Evolutionary conservation across 179 eudicot species (phyloP), one percentile per base, ranked within the genome.

Genomic region (Spinacia oleracea): DNA sequence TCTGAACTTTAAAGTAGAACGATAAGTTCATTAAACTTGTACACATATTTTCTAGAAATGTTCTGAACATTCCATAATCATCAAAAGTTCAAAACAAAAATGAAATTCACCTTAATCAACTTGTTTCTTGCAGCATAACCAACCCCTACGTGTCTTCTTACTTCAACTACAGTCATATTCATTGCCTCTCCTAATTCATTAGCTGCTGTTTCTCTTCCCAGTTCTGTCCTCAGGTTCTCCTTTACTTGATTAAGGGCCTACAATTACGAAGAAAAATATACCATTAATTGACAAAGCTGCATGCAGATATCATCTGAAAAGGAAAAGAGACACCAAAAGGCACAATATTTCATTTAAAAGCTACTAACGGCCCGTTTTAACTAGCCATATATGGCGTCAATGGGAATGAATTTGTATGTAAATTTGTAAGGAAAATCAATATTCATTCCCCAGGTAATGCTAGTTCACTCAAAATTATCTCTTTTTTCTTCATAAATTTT

Each of bases 111-210:
- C 96, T 91, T 90, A 80, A 96, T 93, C 84, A 96, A 82, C 79
- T 96, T 96, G 87, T 88, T 91, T 81, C 96, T 87, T 67, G 99
- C 97, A 65, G 99, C 93, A 72, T 76, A 90, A 70, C 99, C 98
- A 86, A 83, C 86, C 73, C 84, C 97, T 86, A 93, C 73, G 6
- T 80, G 87, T 64, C 83, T 86, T 78, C 86, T 81, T 43, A 93
- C 85, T 83, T 89, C 83, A 74, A 75, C 35, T 42, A 80, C 86
- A 79, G 73, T 79, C 92, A 89, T 89, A 56, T 90, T 89, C 74
- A 84, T 85, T 69, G 98, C 94, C 80, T 84, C 74, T 56, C 91
- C 97, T 80, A 91, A 76, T 80, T 96, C 97, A 51, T 74, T 80
- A 78, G 93, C 94, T 8, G 90, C 89, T 16, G 93, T 92, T 78